A percentile compares a stretch with the other conserved stretches of the same genome.
These are phyloP conservation scores for Geotrichum europaeum DNA, from an alignment of 1,139 yeast genomes.

Conservation along the genomic window DNA sequence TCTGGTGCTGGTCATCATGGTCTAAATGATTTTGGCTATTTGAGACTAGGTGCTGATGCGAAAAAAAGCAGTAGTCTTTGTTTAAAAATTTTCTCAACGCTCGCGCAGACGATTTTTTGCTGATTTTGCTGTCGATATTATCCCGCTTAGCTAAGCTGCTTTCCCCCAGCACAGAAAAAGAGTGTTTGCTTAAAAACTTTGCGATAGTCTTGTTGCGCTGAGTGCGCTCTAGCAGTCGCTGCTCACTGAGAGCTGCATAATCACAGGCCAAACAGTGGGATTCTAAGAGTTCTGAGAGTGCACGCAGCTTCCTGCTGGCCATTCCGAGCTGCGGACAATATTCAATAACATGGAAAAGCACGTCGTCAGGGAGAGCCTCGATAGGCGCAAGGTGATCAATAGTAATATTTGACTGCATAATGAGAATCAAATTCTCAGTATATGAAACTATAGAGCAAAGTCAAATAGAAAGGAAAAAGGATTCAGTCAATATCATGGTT, in stretches of 20 bases:
- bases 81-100: slow-evolving; percentile 3
- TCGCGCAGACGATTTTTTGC: slow-evolving; percentile 2
- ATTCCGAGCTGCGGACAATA: slow-evolving; percentile 10
- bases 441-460: not conserved
- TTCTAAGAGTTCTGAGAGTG: slow-evolving; percentile 12
- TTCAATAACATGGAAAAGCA: slow-evolving; percentile 5
- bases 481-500: not conserved
- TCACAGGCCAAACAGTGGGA: slow-evolving; percentile 4
- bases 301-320: slow-evolving; percentile 6
- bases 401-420: not conserved
- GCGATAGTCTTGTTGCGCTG: not conserved
- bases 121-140: not conserved
- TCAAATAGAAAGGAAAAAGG: not conserved
- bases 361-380: slow-evolving; percentile 13
- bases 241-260: slow-evolving; percentile 2
- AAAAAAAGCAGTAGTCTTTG: slow-evolving; percentile 16
- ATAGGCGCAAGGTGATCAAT: not conserved
- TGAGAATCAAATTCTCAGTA: slow-evolving; percentile 33
- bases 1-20: not conserved
- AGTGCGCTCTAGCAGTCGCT: slow-evolving; percentile 2
- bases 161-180: slow-evolving; percentile 2
- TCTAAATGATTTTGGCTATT: not conserved
- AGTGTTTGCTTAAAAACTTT: slow-evolving; percentile 3
- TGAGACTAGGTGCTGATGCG: slow-evolving; percentile 7
- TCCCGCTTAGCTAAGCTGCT: not conserved